Evolutionary conservation across 352 stramenopile genomes (phyloP), one percentile per base, ranked within the genome.

Genomic region (Pythium chondricola): DNA sequence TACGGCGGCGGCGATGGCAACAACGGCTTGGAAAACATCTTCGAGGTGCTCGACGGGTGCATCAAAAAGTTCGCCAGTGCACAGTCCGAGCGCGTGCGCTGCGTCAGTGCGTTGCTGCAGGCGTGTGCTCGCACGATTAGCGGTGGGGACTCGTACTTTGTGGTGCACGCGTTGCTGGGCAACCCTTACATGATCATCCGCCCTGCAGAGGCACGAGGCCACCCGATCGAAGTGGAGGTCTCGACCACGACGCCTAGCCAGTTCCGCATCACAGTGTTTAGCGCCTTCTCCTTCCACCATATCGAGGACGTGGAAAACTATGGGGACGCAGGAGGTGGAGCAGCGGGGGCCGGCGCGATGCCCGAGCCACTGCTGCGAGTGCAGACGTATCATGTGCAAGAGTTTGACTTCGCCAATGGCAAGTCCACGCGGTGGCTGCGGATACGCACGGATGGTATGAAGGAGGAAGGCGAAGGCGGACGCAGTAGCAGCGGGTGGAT

Each of bases 131-230:
- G 80, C 7, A 88, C 76, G 1, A 88, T 88, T 52, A 86, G 75
- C 29, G 79, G 79, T 6, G 79, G 79, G 6, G 79, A 91, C 57
- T 88, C 76, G 43, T 91, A 88, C 42, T 84, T 88, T 43, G 80
- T 91, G 2, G 73, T 87, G 8, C 76, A 87, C 50, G 83, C 70
- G 33, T 47, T 91, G 9, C 58, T 91, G 11, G 79, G 79, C 18
- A 87, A 85, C 38, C 60, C 71, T 26, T 74, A 51, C 21, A 83
- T 85, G 65, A 84, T 90, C 50, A 85, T 90, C 35, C 74, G 79
- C 8, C 79, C 79, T 2, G 79, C 79, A 0, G 75, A 90, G 52
- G 72, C 71, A 1, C 70, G 78, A 3, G 75, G 75, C 6, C 67
- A 80, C 26, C 75, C 79, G 20, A 90, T 90, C 30, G 74, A 87